Conservation (phyloP, 176 grass and related monocot genomes). For the Oryza glaberrima region DNA sequence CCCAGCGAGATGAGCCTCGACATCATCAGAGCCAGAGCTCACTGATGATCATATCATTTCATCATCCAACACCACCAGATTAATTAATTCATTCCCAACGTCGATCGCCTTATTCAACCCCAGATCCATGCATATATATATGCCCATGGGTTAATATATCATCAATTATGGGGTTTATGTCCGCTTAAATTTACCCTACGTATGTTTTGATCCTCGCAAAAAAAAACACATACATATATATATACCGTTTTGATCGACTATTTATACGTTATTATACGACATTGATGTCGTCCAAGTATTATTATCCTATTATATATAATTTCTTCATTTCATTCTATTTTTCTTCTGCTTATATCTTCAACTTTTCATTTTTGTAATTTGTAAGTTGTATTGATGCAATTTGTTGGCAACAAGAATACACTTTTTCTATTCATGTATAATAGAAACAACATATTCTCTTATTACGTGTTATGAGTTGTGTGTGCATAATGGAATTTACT, state of each 20-base stretch:
- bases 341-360: neutral
- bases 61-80: too few species aligned
- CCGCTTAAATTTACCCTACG: neutral
- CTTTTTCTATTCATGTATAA: neutral
- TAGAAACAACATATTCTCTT: too few species aligned
- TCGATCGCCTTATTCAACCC: neutral
- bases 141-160: neutral
- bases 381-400: neutral
- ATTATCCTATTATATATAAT: neutral
- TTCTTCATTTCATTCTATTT: neutral
- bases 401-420: neutral
- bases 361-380: neutral
- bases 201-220: neutral
- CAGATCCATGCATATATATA: neutral
- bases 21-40: conserved; percentile 50
- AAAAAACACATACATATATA: neutral
- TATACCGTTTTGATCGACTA: neutral
- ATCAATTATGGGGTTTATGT: neutral
- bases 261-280: neutral
- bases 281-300: neutral
- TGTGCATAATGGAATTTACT: too few species aligned
- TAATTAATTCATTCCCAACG: too few species aligned
- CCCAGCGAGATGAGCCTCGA: conserved; percentile 69
- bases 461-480: too few species aligned
- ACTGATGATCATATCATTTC: conserved; percentile 31